phyloP scores from a whole-genome alignment of 1,139 yeast genomes.

The Suhomyces yuchorum region DNA sequence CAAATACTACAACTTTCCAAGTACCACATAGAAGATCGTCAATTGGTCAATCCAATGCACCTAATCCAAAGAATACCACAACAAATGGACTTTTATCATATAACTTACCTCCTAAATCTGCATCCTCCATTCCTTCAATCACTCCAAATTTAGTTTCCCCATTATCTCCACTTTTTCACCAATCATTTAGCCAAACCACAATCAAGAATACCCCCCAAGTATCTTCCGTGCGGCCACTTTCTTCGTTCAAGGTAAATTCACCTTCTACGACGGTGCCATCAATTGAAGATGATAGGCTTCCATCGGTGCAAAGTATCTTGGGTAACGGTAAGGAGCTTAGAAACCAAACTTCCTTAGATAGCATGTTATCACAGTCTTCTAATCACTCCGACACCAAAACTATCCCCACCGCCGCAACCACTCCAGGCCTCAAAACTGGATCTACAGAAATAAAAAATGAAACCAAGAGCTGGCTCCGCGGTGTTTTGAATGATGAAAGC shows the following conservation, averaged over 20 bases:
- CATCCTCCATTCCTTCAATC: conserved; percentile 23
- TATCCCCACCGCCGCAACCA: neutral
- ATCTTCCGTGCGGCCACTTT: conserved; percentile 4
- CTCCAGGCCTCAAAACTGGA: conserved; percentile 3
- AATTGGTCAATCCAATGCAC: neutral
- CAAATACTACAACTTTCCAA: conserved; percentile 19
- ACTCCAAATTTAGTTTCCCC: conserved; percentile 43
- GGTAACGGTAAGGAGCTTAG: conserved; percentile 7
- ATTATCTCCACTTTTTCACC: conserved; percentile 46
- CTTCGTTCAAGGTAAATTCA: conserved; percentile 1
- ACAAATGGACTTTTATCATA: conserved; percentile 4
- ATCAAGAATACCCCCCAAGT: conserved; percentile 9
- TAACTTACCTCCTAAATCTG: conserved; percentile 9
- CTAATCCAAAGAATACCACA: conserved; percentile 1
- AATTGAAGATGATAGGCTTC: conserved; percentile 13
- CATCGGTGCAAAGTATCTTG: conserved; percentile 18
- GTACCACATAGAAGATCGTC: conserved; percentile 8
- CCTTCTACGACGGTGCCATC: conserved; percentile 3
- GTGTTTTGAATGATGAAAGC: conserved; percentile 15
- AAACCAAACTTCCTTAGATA: conserved; percentile 8
- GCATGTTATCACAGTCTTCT: conserved; percentile 7
- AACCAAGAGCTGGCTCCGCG: conserved; percentile 18
- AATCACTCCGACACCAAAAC: neutral
- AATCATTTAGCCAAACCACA: conserved; percentile 34
- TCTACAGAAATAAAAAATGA: conserved; percentile 4